phyloP scores from a whole-genome alignment of 2,329 filamentous ascomycete genomes.

The Cryphonectria naterciae region DNA sequence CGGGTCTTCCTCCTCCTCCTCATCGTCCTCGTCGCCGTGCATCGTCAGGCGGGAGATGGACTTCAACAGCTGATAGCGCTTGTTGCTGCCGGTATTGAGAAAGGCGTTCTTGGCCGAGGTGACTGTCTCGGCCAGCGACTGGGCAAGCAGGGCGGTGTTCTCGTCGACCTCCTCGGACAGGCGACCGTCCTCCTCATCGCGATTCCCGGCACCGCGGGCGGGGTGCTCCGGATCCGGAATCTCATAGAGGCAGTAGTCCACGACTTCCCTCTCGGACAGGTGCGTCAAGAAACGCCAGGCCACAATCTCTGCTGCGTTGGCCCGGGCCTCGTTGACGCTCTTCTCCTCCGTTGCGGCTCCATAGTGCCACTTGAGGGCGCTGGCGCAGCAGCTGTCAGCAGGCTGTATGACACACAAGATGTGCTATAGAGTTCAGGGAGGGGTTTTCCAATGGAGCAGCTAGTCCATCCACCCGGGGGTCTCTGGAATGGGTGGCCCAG shows the following conservation, averaged over 20 bases:
- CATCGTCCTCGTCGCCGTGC: slow-evolving; percentile 45
- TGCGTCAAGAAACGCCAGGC: slow-evolving; percentile 78
- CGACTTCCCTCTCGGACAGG: slow-evolving; percentile 72
- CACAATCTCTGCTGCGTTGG: slow-evolving; percentile 78
- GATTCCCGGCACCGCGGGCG: slow-evolving; percentile 32
- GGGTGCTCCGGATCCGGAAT: slow-evolving; percentile 54
- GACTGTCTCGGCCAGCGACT: slow-evolving; percentile 34
- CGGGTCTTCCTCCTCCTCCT: slow-evolving; percentile 61
- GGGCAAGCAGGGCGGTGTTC: slow-evolving; percentile 50
- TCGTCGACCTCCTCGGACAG: slow-evolving; percentile 42
- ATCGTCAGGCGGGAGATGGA: slow-evolving; percentile 61
- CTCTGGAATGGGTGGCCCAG: background rate
- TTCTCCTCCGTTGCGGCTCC: slow-evolving; percentile 65
- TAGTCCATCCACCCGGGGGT: background rate
- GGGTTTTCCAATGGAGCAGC: background rate
- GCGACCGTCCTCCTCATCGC: slow-evolving; percentile 46
- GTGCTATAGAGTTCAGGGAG: background rate
- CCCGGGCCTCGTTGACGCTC: slow-evolving; percentile 69
- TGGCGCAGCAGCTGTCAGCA: slow-evolving; percentile 39
- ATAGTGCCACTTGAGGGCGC: slow-evolving; percentile 77
- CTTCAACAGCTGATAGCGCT: slow-evolving; percentile 54
- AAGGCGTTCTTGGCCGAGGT: slow-evolving; percentile 35
- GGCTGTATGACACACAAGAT: slow-evolving; percentile 7
- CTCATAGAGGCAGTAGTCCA: slow-evolving; percentile 76
- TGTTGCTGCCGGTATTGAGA: slow-evolving; percentile 45